phyloP scores from a whole-genome alignment of 2,329 filamentous ascomycete genomes.

The Epichloe gansuensis region DNA sequence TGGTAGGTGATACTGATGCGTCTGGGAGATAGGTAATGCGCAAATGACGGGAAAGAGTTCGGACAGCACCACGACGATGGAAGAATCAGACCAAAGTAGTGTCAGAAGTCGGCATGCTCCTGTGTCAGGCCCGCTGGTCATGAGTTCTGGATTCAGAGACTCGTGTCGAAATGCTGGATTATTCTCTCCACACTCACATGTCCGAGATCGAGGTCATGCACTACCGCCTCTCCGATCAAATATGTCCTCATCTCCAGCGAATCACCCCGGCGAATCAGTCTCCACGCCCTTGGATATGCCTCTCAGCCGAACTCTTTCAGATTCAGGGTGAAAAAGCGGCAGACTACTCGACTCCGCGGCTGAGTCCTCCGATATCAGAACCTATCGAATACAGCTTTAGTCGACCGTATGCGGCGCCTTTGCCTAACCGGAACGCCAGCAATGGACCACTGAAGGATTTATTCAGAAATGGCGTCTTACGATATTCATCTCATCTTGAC shows the following conservation, averaged over 20 bases:
- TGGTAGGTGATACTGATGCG: background rate
- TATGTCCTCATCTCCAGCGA: conserved; percentile 15
- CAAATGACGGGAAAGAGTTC: conserved; percentile 23
- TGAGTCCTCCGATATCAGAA: conserved; percentile 41
- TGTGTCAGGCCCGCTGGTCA: conserved; percentile 30
- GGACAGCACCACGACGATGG: conserved; percentile 28
- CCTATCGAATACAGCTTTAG: conserved; percentile 42
- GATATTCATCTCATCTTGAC: too few relatives aligned
- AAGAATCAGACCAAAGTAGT: conserved; percentile 28
- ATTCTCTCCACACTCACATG: conserved; percentile 20
- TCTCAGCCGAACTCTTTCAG: conserved; percentile 8
- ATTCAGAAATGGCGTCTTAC: too few relatives aligned
- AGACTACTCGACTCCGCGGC: conserved; percentile 40
- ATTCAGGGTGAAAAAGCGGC: conserved; percentile 20
- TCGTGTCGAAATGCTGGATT: conserved; percentile 23
- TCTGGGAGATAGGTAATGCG: background rate
- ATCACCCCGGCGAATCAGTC: conserved; percentile 41
- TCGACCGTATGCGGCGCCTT: conserved; percentile 25
- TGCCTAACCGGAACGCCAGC: background rate
- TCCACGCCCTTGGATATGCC: conserved; percentile 41
- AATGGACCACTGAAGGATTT: background rate
- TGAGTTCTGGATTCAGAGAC: conserved; percentile 23
- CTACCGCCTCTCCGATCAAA: conserved; percentile 22
- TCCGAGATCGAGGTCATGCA: conserved; percentile 28
- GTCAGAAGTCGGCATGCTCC: conserved; percentile 39